Percentiles rank a stretch among this genome's conserved stretches.
Conservation (phyloP, 2,329 filamentous ascomycete genomes). For the Cladosporium sp. region DNA sequence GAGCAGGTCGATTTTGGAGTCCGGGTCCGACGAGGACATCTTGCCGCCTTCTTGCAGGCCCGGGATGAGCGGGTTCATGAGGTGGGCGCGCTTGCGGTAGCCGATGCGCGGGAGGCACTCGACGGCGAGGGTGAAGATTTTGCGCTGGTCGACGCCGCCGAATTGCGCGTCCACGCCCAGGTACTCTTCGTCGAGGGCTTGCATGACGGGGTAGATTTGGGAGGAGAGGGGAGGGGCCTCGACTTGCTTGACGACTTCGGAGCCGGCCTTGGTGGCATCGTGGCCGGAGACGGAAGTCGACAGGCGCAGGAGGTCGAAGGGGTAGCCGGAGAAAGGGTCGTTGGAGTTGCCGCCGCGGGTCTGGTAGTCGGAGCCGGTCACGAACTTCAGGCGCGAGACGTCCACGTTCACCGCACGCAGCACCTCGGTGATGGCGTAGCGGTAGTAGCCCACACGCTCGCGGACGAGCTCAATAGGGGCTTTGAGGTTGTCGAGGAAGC, state of each 20-base stretch:
- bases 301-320: constrained; percentile 85
- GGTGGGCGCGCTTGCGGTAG: constrained; percentile 72
- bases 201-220: constrained; percentile 81
- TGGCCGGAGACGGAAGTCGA: constrained; percentile 70
- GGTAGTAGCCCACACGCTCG: constrained; percentile 81
- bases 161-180: constrained; percentile 86
- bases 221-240: constrained; percentile 72
- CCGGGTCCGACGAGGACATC: constrained; percentile 69
- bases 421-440: constrained; percentile 69
- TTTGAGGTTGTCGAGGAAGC: constrained; percentile 59
- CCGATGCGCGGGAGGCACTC: constrained; percentile 84
- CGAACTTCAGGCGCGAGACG: constrained; percentile 76
- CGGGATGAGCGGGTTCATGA: constrained; percentile 87
- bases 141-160: constrained; percentile 80
- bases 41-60: constrained; percentile 75
- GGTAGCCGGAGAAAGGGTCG: constrained; percentile 67
- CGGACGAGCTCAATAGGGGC: constrained; percentile 86
- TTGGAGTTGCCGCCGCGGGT: constrained; percentile 52
- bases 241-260: constrained; percentile 92
- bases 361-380: constrained; percentile 65
- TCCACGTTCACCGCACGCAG: constrained; percentile 77
- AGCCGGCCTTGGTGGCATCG: constrained; percentile 85
- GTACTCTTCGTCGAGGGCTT: constrained; percentile 88
- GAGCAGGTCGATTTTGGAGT: constrained; percentile 92
- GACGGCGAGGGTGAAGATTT: constrained; percentile 82